Percentiles rank a stretch among this genome's conserved stretches.
Conservation (phyloP, 2,329 filamentous ascomycete genomes). For the Camptophora hylomeconis region DNA sequence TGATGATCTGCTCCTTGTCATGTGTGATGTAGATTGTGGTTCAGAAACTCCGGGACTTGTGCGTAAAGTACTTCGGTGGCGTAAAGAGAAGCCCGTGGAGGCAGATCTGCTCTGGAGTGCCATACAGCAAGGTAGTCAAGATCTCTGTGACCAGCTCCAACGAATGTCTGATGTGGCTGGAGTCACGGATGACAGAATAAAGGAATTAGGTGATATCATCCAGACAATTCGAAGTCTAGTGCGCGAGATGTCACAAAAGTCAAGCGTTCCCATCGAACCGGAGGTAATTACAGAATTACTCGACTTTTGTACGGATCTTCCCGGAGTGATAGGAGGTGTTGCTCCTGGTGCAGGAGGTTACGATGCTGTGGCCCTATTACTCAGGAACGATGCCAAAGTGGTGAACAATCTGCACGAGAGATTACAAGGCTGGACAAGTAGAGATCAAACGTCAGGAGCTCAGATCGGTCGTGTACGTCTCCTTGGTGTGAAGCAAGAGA, state of each 20-base stretch:
- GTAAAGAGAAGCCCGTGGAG: conserved; percentile 48
- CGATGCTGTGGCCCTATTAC: conserved; percentile 72
- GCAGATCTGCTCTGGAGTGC: conserved; percentile 60
- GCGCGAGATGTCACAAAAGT: conserved; percentile 59
- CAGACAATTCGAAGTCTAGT: conserved; percentile 46
- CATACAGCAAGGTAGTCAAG: conserved; percentile 62
- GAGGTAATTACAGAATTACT: conserved; percentile 70
- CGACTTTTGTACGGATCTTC: conserved; percentile 56
- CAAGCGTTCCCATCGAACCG: conserved; percentile 80
- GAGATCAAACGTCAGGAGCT: conserved; percentile 28
- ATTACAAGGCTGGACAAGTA: conserved; percentile 51
- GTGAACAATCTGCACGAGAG: conserved; percentile 47
- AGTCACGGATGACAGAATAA: conserved; percentile 34
- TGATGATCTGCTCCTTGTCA: conserved; percentile 60
- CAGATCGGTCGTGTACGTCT: conserved; percentile 32
- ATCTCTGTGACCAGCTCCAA: conserved; percentile 52
- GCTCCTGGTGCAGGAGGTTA: conserved; percentile 91
- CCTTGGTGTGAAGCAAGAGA: conserved; percentile 32
- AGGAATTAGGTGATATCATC: conserved; percentile 40
- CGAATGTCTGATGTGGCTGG: conserved; percentile 32
- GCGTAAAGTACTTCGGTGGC: conserved; percentile 77
- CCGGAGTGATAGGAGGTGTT: conserved; percentile 79
- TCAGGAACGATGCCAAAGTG: conserved; percentile 59
- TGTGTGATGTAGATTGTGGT: conserved; percentile 94
- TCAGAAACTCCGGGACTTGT: conserved; percentile 93